A percentile compares a stretch with the other conserved stretches of the same genome.
These are phyloP conservation scores for Xylaria sp. DNA, from an alignment of 2,329 filamentous ascomycete species.

Conservation along the genomic window DNA sequence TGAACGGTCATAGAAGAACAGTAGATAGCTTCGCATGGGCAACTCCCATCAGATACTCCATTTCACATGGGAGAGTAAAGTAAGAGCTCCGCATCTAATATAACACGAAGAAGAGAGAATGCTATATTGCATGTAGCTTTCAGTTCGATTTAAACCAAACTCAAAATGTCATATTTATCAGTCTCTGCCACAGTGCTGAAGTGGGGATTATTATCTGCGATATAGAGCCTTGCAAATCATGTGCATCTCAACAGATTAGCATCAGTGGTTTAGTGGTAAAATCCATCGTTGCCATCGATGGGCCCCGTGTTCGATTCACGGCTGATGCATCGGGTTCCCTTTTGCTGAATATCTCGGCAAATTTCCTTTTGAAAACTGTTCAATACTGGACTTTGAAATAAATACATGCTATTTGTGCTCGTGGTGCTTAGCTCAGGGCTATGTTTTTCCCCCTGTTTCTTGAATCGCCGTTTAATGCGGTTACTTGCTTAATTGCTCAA, in stretches of 20 bases:
- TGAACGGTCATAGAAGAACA: background rate
- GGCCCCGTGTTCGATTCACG: slow-evolving; percentile 60
- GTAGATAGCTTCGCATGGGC: background rate
- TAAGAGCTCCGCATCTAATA: background rate
- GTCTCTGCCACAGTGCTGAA: no score
- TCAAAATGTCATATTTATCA: background rate
- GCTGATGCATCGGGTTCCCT: slow-evolving; percentile 49
- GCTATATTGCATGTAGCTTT: no score
- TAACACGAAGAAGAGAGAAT: no score
- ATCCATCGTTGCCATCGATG: slow-evolving; percentile 65
- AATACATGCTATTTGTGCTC: no score
- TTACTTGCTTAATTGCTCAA: no score
- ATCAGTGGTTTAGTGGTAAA: slow-evolving; percentile 64
- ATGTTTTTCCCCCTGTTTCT: no score
- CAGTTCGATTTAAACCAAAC: background rate
- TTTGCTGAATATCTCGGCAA: background rate
- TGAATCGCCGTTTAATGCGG: no score
- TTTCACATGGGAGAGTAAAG: background rate
- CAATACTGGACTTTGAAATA: no score
- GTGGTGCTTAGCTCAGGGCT: no score
- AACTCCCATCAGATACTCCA: background rate
- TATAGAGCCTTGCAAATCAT: background rate
- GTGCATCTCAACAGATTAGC: slow-evolving; percentile 25
- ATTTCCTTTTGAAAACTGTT: background rate
- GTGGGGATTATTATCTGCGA: background rate